Evolutionary conservation across 768 basidiomycete genomes (phyloP).

Genomic region (Panaeolus papilionaceus): DNA sequence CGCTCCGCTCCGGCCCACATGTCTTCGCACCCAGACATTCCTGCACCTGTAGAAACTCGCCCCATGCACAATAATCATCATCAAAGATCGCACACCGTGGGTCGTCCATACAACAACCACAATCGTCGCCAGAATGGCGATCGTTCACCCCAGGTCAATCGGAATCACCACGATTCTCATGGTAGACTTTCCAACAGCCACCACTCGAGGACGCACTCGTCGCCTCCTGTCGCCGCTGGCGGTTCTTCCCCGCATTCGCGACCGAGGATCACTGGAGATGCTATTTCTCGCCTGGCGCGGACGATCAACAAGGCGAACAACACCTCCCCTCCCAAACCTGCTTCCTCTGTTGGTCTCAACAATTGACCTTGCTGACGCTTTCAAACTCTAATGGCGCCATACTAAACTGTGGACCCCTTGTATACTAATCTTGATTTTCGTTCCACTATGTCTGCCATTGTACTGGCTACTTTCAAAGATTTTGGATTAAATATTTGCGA

Average conservation of each 20-base stretch:
- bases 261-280: slow-evolving; percentile 78
- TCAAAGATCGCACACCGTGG: slow-evolving; percentile 59
- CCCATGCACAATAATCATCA: neutral
- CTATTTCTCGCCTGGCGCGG: slow-evolving; percentile 67
- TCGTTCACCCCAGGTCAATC: slow-evolving; percentile 16
- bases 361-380: neutral
- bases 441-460: neutral
- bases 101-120: slow-evolving; percentile 38
- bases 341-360: neutral
- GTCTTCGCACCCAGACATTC: slow-evolving; percentile 34
- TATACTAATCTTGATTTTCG: slow-evolving; percentile 9
- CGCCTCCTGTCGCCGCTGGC: slow-evolving; percentile 51
- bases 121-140: slow-evolving; percentile 8
- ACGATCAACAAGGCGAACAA: slow-evolving; percentile 53
- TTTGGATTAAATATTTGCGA: slow-evolving; percentile 16
- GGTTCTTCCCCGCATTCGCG: slow-evolving; percentile 51
- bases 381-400: neutral
- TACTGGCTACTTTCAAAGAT: slow-evolving; percentile 1
- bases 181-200: slow-evolving; percentile 37
- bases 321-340: slow-evolving; percentile 22
- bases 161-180: slow-evolving; percentile 11
- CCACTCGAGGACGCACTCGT: slow-evolving; percentile 69
- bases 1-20: slow-evolving; percentile 47
- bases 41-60: slow-evolving; percentile 20
- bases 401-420: slow-evolving; percentile 11